Conservation (phyloP, 306 rosid species). For the Geum urbanum region DNA sequence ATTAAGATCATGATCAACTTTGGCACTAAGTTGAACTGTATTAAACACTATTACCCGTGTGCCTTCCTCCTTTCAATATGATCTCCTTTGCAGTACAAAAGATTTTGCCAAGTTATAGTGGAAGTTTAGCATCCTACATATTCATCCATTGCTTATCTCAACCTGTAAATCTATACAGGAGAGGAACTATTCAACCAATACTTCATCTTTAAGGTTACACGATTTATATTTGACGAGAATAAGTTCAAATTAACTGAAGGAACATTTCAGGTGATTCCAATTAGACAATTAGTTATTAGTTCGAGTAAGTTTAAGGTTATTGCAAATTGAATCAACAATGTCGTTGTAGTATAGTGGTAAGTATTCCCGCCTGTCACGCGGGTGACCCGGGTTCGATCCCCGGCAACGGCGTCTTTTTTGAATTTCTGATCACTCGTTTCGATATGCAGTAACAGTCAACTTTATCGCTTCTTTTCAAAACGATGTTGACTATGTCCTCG, state of each 20-base stretch:
- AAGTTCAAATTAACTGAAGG: no score
- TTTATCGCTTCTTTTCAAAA: neutral
- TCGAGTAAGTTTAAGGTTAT: no score
- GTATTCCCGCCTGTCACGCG: no score
- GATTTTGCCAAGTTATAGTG: neutral
- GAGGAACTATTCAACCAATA: neutral
- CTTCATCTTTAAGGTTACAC: neutral
- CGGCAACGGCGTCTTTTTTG: conserved; percentile 22
- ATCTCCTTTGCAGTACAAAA: no score
- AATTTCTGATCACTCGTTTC: no score
- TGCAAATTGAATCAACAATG: neutral
- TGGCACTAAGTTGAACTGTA: conserved; percentile 11
- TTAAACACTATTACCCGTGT: neutral
- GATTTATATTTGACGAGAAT: neutral
- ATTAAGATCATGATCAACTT: neutral
- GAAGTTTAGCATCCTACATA: neutral
- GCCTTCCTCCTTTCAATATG: no score
- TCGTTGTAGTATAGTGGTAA: conserved; percentile 40
- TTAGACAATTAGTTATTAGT: no score
- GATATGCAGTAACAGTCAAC: no score
- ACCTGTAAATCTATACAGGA: neutral
- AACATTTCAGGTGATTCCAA: no score
- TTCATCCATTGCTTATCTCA: neutral
- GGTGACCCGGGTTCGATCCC: conserved; percentile 44
- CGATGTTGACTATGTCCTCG: neutral